These are phyloP conservation scores for Phylloporus scabripes DNA, from an alignment of 768 basidiomycete genomes.

Conservation along the genomic window DNA sequence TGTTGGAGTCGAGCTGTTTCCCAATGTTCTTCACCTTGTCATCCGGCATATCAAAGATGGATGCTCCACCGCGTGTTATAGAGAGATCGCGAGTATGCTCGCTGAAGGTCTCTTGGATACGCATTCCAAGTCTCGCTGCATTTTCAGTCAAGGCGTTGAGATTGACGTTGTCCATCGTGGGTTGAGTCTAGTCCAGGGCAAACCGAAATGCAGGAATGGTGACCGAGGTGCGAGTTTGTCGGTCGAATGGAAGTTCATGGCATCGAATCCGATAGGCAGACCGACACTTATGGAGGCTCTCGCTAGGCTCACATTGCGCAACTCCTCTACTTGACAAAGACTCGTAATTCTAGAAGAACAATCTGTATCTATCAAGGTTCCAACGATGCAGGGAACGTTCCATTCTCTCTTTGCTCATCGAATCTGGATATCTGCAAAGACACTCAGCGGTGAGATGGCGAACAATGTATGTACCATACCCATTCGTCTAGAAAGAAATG, in stretches of 20 bases:
- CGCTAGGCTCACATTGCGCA: background rate
- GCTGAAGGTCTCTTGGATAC: slow-evolving; percentile 76
- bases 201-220: background rate
- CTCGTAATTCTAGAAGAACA: background rate
- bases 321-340: background rate
- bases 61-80: slow-evolving; percentile 48
- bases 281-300: background rate
- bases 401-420: slow-evolving; percentile 92
- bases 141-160: slow-evolving; percentile 60
- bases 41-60: slow-evolving; percentile 63
- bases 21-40: slow-evolving; percentile 81
- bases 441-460: background rate
- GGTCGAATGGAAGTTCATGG: slow-evolving; percentile 4
- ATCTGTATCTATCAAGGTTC: slow-evolving; percentile 51
- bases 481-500: slow-evolving; percentile 67
- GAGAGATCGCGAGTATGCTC: slow-evolving; percentile 74
- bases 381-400: slow-evolving; percentile 88
- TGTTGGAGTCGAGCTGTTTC: slow-evolving; percentile 81
- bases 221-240: background rate
- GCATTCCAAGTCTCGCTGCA: slow-evolving; percentile 76
- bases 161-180: slow-evolving; percentile 31
- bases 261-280: background rate
- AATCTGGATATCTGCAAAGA: slow-evolving; percentile 67
- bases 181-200: slow-evolving; percentile 1
- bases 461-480: slow-evolving; percentile 44